phyloP scores from a whole-genome alignment of 2,329 filamentous ascomycete genomes.

The Capronia americana region DNA sequence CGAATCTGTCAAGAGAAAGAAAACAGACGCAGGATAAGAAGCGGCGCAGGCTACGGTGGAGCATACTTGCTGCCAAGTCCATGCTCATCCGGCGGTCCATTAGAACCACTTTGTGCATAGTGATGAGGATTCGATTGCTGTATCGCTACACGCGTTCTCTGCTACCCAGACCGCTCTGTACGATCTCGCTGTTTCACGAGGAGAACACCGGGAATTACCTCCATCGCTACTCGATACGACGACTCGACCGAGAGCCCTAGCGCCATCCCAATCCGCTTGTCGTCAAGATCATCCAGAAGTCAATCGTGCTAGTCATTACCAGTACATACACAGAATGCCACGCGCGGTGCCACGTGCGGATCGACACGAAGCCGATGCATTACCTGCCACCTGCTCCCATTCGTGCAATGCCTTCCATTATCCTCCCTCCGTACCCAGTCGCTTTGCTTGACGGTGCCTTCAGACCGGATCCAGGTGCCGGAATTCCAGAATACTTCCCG shows the following conservation, averaged over 20 bases:
- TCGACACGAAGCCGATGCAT: not conserved
- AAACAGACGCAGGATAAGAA: not conserved
- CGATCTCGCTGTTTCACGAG: not conserved
- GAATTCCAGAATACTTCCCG: constrained; percentile 39
- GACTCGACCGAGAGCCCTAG: not conserved
- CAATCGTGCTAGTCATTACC: constrained; percentile 31
- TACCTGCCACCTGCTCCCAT: constrained; percentile 42
- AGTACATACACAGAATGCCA: constrained; percentile 10
- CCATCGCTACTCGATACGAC: not conserved
- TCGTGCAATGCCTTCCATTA: constrained; percentile 43
- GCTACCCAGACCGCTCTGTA: not conserved
- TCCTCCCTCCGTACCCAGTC: constrained; percentile 37
- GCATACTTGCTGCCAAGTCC: not conserved
- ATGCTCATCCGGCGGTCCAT: not conserved
- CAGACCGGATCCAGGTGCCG: constrained; percentile 38
- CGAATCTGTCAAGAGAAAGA: not conserved
- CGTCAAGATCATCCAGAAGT: constrained; percentile 26
- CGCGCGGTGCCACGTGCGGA: not conserved
- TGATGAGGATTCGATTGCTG: not conserved
- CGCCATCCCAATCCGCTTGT: constrained; percentile 7
- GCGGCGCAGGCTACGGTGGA: not conserved
- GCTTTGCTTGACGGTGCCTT: constrained; percentile 37
- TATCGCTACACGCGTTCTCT: not conserved
- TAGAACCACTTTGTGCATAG: not conserved
- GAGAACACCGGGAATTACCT: not conserved